Evolutionary conservation across 2,329 filamentous ascomycete species (phyloP).

Genomic region (Periconia sp.): DNA sequence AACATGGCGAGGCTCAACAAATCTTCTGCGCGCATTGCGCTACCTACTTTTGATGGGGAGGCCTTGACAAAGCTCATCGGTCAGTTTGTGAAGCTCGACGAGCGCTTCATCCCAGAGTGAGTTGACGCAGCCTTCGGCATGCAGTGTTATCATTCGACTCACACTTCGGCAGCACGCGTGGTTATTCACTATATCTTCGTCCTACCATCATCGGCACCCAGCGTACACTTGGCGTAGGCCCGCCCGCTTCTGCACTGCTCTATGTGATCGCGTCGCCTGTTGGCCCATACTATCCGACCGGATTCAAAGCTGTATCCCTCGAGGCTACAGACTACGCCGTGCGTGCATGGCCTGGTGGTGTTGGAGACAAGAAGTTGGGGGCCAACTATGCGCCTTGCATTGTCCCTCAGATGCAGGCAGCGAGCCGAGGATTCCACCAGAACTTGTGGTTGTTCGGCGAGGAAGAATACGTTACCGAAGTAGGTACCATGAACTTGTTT

Average conservation of each 20-base stretch:
- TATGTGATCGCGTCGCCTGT: conserved; percentile 96
- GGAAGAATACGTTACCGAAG: conserved; percentile 94
- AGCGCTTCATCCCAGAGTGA: conserved; percentile 83
- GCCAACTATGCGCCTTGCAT: conserved; percentile 99
- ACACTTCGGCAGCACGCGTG: conserved; percentile 54
- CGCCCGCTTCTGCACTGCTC: conserved; percentile 88
- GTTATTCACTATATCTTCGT: conserved; percentile 93
- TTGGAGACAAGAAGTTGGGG: conserved; percentile 97
- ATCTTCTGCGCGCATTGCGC: conserved; percentile 85
- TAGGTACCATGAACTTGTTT: conserved; percentile 99
- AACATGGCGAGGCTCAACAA: conserved; percentile 97
- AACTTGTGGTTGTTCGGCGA: conserved; percentile 97
- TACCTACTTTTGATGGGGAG: conserved; percentile 79
- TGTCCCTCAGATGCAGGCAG: conserved; percentile 90
- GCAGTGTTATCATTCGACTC: conserved; percentile 4
- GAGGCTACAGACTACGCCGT: conserved; percentile 97
- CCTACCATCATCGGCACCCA: conserved; percentile 98
- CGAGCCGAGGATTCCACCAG: conserved; percentile 91
- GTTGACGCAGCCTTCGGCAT: conserved; percentile 21
- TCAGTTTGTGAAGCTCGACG: conserved; percentile 76
- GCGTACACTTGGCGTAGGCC: conserved; percentile 85
- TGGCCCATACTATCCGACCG: conserved; percentile 95
- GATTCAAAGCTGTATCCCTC: conserved; percentile 94
- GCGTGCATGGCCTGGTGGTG: conserved; percentile 95
- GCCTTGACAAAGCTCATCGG: conserved; percentile 80